Base-by-base conservation (phyloP, 73 alveolate species). In the Paramecium sonneborni region DNA sequence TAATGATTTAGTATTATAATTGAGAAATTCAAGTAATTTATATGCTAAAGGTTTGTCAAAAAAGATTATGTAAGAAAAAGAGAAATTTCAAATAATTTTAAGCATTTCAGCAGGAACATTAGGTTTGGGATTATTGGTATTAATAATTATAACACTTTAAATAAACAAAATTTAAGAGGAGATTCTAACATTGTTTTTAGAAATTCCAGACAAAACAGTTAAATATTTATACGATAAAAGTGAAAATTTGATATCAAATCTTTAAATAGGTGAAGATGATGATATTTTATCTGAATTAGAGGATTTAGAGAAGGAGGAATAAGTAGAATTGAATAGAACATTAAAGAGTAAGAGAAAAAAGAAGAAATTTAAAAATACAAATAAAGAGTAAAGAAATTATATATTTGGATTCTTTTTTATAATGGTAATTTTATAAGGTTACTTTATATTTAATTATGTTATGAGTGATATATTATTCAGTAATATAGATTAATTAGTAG, bases 251-350 rank as follows among this genome's bases (percentile, higher is more conserved):
- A 86, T 86, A 8, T 57, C 79, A 24, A 86, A 86, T 86, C 86
- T 86, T 15, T 35, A 86, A 86, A 57, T 86, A 43, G 93, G 93
- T 6, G 93, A 86, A 37, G 93, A 86, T 18, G 93, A 86, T 28
- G 93, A 86, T 34, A 56, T 86, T 6, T 41, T 70, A 15, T 86
- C 93, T 10, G 86, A 70, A 58, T 11, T 86, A n/a, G 93, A 86
- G 23, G 93, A 86, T 23, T 37, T 57, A 18, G 93, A 86, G 20
- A 86, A 86, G 20, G 46, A 57, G 34, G 85, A 86, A 15, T 70
- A 57, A 57, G 93, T 23, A 18, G 93, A 86, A 57, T 74, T 74
- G 11, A 57, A 57, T 21, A 70, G 15, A 70, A 32, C 86, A 70
- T 32, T 70, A 28, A 86, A 86, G 62, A 1, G 57, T 24, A 86